Evolutionary conservation across 140 eudicot species (phyloP).

Genomic region (Cichorium intybus): DNA sequence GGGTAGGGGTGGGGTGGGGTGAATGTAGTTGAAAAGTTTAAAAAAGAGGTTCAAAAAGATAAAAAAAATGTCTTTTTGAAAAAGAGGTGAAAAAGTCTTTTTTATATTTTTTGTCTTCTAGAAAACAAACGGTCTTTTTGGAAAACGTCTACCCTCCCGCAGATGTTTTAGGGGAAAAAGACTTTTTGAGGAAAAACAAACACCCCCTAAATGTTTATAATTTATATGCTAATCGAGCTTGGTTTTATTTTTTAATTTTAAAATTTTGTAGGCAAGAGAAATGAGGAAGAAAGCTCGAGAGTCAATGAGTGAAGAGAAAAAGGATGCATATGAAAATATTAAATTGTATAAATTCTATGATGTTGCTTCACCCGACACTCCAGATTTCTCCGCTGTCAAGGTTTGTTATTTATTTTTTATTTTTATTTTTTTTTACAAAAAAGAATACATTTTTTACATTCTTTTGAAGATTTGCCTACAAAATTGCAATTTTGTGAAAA

Average conservation of each 20-base stretch:
- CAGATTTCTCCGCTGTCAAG: conserved; percentile 79
- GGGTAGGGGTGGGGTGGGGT: no score
- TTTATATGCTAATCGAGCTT: background rate
- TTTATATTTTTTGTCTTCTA: no score
- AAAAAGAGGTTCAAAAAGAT: no score
- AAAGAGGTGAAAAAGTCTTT: no score
- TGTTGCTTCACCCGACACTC: conserved; percentile 63
- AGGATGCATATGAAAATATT: conserved; percentile 68
- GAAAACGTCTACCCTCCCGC: no score
- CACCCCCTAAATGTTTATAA: background rate
- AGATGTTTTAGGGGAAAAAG: no score
- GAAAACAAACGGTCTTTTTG: no score
- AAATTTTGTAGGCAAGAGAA: conserved; percentile 61
- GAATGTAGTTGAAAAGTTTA: no score
- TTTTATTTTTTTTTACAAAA: background rate
- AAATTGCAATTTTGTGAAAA: no score
- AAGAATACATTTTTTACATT: no score
- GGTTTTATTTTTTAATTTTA: background rate
- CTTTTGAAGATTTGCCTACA: background rate
- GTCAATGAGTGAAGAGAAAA: conserved; percentile 61
- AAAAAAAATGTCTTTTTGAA: no score
- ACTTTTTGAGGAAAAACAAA: no score
- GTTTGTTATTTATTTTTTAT: conserved; percentile 11
- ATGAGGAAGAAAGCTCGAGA: conserved; percentile 62
- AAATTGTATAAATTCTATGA: conserved; percentile 88